A percentile compares a stretch with the other conserved stretches of the same genome.
Evolutionary conservation across 225 moss, liverwort and hornwort species (phyloP).

Genomic region (Bryoerythrophyllum caledonicum): DNA sequence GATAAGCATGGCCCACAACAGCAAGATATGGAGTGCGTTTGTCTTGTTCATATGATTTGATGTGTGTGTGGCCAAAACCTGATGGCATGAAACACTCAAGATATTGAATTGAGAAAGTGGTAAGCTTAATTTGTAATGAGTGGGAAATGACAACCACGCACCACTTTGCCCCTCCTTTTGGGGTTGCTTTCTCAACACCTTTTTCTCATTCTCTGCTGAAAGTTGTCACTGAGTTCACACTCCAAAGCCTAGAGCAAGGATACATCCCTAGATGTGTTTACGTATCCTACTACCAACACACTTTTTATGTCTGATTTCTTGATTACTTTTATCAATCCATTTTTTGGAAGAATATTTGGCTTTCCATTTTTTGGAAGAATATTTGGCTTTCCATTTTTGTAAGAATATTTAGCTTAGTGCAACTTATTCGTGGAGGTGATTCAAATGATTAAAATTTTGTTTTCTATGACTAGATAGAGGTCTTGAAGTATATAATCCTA

Average conservation of each 20-base stretch:
- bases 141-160: slow-evolving; percentile 21
- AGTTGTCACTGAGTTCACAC: background rate
- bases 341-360: too few species aligned
- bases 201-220: background rate
- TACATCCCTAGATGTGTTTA: too few species aligned
- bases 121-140: slow-evolving; percentile 18
- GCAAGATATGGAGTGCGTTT: background rate
- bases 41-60: slow-evolving; percentile 22
- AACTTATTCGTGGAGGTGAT: too few species aligned
- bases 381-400: too few species aligned
- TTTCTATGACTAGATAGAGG: too few species aligned
- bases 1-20: slow-evolving; percentile 22
- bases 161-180: background rate
- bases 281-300: too few species aligned
- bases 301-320: too few species aligned
- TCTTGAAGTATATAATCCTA: too few species aligned
- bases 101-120: background rate
- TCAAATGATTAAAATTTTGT: too few species aligned
- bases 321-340: too few species aligned
- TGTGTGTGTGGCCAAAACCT: background rate
- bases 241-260: background rate
- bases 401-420: too few species aligned
- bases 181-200: background rate
- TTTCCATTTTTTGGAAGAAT: too few species aligned
- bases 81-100: background rate